A percentile compares a stretch with the other conserved stretches of the same genome.
phyloP scores from a whole-genome alignment of 2,329 filamentous ascomycete genomes.

The Fusarium pilosicola region DNA sequence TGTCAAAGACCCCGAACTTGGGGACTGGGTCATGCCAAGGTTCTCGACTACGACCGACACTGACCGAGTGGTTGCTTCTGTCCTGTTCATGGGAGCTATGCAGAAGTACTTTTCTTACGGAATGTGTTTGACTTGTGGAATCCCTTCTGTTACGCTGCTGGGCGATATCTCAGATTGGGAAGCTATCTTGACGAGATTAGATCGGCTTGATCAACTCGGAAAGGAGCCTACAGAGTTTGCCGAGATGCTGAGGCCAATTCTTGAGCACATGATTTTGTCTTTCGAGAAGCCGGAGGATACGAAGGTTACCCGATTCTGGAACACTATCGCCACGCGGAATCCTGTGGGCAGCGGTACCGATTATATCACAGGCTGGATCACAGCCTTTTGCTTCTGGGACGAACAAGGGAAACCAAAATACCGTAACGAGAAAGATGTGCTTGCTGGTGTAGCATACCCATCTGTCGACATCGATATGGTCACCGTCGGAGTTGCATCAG shows the following conservation, averaged over 20 bases:
- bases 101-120: not conserved
- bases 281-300: not conserved
- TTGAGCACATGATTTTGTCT: not conserved
- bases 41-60: not conserved
- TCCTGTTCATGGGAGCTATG: not conserved
- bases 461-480: not conserved
- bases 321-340: not conserved
- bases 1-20: not conserved
- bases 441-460: not conserved
- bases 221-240: not conserved
- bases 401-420: not conserved
- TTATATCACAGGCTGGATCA: not conserved
- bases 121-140: not conserved
- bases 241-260: not conserved
- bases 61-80: not conserved
- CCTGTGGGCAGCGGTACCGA: not conserved
- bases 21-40: not conserved
- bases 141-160: not conserved
- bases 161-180: not conserved
- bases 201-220: not conserved
- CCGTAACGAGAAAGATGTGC: not conserved
- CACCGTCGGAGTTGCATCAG: not conserved
- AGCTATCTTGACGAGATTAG: not conserved
- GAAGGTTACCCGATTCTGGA: not conserved
- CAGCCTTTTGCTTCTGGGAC: not conserved